Evolutionary conservation across 257 asterid species (phyloP), one percentile per base, ranked within the genome.

Genomic region (Schizonepeta tenuifolia): DNA sequence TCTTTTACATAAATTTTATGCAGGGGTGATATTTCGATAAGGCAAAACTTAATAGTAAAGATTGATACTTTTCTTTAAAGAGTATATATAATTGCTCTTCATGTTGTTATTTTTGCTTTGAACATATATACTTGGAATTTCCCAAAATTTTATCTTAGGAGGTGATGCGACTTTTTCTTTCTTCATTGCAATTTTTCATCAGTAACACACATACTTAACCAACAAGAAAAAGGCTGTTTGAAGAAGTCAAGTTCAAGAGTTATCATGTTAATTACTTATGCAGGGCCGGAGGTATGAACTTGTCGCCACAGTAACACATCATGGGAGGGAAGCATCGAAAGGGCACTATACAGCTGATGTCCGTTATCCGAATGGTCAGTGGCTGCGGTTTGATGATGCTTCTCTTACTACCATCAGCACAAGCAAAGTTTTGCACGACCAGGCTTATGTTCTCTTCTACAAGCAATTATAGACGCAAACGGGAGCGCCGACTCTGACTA

Each of bases 321-420:
- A 93, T 36, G 98, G 98, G 28, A 87, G 83, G 75, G 97, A 89
- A 83, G 90, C 98, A 20, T 90, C 98, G 0, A 93, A 81, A 80
- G 98, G 97, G 33, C 98, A 93, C 78, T 93, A 93, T 57, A 93
- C 98, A 40, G 91, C 97, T 17, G 97, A 91, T 68, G 89, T 84
- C 5, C 84, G 85, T 21, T 51, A 70, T 67, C 76, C 84, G 7
- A 81, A 77, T 46, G 92, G 96, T 63, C 89, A 78, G 71, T 93
- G 98, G 98, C 67, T 93, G 69, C 87, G 97, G 46, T 93, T 86
- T 59, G 98, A 93, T 47, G 98, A 93, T 49, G 88, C 92, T 49
- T 79, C 91, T 65, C 88, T 91, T 62, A 66, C 84, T 62, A 80
- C 88, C 57, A 79, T 93, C 57, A 57, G 69, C 75, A 78, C 83